These are phyloP conservation scores for Agaricus blazei DNA, from an alignment of 768 basidiomycete genomes.

Conservation along the genomic window DNA sequence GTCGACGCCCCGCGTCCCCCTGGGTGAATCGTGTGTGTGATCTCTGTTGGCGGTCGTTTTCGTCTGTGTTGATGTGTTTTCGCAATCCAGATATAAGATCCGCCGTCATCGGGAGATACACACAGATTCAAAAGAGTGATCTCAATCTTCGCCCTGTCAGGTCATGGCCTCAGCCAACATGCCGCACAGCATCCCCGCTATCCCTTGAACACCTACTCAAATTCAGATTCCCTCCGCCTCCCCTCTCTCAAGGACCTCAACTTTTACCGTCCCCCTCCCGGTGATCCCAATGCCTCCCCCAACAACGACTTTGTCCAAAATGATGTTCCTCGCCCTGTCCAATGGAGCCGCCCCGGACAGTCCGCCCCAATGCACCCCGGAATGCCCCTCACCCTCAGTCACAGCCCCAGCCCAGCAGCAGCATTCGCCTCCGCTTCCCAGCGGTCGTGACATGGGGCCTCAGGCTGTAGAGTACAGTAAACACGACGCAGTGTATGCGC, in stretches of 20 bases:
- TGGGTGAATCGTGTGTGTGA: conserved; percentile 11
- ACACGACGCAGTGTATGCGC: conserved; percentile 44
- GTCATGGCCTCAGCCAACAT: conserved; percentile 51
- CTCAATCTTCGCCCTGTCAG: conserved; percentile 34
- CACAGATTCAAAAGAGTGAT: conserved; percentile 42
- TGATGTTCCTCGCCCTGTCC: conserved; percentile 27
- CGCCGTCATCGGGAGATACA: conserved; percentile 67
- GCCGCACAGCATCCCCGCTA: conserved; percentile 23
- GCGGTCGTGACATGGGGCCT: conserved; percentile 31
- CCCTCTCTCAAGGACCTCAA: conserved; percentile 74
- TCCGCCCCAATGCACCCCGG: conserved; percentile 11
- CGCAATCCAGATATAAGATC: conserved; percentile 35
- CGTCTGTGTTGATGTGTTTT: conserved; percentile 8
- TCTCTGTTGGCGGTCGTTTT: conserved; percentile 11
- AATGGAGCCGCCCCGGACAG: conserved; percentile 26
- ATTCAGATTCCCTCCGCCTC: conserved; percentile 46
- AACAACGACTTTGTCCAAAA: conserved; percentile 20
- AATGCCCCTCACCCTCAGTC: conserved; percentile 25
- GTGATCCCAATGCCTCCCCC: conserved; percentile 13
- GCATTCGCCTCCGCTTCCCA: conserved; percentile 42
- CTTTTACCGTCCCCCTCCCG: conserved; percentile 35
- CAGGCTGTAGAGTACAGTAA: conserved; percentile 40
- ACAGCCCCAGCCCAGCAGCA: conserved; percentile 28
- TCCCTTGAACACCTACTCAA: conserved; percentile 18
- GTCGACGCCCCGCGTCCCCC: background rate